A percentile compares a stretch with the other conserved stretches of the same genome.
phyloP scores from a whole-genome alignment of 2,329 filamentous ascomycete genomes.

The Cucurbitaria berberidis region DNA sequence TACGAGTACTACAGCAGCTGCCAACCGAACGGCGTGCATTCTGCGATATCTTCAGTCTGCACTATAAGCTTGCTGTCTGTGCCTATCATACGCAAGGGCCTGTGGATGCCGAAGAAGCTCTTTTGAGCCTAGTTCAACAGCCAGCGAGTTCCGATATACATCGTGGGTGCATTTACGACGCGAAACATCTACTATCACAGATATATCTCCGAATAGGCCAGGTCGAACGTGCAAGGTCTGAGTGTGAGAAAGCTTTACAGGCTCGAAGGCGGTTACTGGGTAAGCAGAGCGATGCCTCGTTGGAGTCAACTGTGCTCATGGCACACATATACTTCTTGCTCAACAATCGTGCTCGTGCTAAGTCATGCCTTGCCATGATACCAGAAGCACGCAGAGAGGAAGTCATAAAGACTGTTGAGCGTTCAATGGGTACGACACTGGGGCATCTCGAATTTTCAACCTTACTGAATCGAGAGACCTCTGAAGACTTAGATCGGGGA shows the following conservation, averaged over 20 bases:
- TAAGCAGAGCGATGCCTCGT: conserved; percentile 29
- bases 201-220: conserved; percentile 28
- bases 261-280: conserved; percentile 31
- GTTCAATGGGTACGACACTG: conserved; percentile 18
- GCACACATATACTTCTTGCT: conserved; percentile 32
- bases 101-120: conserved; percentile 25
- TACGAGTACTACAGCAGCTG: conserved; percentile 31
- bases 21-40: conserved; percentile 21
- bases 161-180: conserved; percentile 21
- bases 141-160: conserved; percentile 20
- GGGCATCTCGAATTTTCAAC: conserved; percentile 30
- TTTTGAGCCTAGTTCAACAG: conserved; percentile 24
- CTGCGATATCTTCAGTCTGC: conserved; percentile 31
- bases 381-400: conserved; percentile 19
- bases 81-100: conserved; percentile 29
- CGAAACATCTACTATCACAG: conserved; percentile 33
- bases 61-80: conserved; percentile 38
- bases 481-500: conserved; percentile 6
- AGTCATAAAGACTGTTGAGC: conserved; percentile 19
- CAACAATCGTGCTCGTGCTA: conserved; percentile 27
- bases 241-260: conserved; percentile 36
- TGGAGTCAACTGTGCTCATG: conserved; percentile 39
- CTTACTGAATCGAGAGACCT: conserved; percentile 8
- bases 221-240: conserved; percentile 26
- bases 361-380: conserved; percentile 30